Conservation (phyloP, 2,329 filamentous ascomycete species). For the Graphilbum ipis-grandicollis region DNA sequence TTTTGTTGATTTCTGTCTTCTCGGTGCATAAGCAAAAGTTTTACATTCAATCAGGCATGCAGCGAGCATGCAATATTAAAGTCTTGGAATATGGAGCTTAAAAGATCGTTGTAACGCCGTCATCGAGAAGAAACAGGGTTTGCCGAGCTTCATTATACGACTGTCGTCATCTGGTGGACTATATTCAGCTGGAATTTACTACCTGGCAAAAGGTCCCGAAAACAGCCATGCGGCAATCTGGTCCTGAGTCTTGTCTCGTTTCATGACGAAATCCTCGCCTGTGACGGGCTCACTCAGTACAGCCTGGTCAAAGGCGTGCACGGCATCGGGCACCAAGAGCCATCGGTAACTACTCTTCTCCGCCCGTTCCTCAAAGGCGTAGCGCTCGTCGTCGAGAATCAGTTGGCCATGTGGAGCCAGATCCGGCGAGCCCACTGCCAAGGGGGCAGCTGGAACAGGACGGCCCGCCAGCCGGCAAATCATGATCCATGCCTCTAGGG, state of each 20-base stretch:
- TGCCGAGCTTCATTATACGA: no score
- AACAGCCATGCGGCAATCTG: slow-evolving; percentile 13
- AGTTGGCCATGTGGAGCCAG: slow-evolving; percentile 10
- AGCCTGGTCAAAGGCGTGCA: slow-evolving; percentile 22
- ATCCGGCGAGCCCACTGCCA: slow-evolving; percentile 14
- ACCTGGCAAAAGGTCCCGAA: slow-evolving; percentile 3
- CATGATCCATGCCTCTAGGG: slow-evolving; percentile 22
- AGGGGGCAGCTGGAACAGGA: slow-evolving; percentile 10
- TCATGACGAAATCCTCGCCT: slow-evolving; percentile 13
- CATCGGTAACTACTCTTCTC: slow-evolving; percentile 16
- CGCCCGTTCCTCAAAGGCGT: slow-evolving; percentile 16
- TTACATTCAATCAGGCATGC: no score
- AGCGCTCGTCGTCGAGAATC: slow-evolving; percentile 16
- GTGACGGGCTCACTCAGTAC: slow-evolving; percentile 12
- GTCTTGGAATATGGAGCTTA: no score
- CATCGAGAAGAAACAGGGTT: no score
- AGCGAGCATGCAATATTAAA: no score
- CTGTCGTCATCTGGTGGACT: no score
- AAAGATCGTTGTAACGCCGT: no score
- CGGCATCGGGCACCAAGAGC: slow-evolving; percentile 23
- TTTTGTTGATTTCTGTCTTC: no score
- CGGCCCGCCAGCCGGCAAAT: slow-evolving; percentile 17
- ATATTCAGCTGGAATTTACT: no score
- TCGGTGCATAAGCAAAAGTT: no score
- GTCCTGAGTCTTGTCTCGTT: slow-evolving; percentile 10